Conservation (phyloP, 1,284 basidiomycete genomes). For the Vanrija humicola region DNA sequence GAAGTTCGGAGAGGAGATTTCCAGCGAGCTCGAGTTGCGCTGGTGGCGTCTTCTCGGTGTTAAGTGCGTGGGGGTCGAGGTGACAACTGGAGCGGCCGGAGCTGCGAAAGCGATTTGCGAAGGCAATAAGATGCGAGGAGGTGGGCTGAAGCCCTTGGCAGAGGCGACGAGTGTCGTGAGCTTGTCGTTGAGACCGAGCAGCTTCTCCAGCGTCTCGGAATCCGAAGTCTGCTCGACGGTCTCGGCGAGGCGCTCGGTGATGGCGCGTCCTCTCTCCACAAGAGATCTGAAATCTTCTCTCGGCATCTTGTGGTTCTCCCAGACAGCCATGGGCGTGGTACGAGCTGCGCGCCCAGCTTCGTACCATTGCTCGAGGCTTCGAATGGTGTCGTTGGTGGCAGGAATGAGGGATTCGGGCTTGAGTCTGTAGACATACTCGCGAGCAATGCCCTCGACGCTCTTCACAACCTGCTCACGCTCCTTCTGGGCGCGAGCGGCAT, state of each 20-base stretch:
- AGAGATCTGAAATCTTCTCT: slow-evolving; percentile 44
- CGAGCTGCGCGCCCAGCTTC: slow-evolving; percentile 18
- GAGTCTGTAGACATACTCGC: slow-evolving; percentile 44
- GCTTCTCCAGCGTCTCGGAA: slow-evolving; percentile 55
- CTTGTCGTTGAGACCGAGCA: slow-evolving; percentile 68
- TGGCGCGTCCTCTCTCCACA: slow-evolving; percentile 54
- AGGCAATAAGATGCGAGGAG: slow-evolving; percentile 37
- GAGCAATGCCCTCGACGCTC: slow-evolving; percentile 40
- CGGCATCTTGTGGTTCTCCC: slow-evolving; percentile 45
- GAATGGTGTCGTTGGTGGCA: slow-evolving; percentile 53
- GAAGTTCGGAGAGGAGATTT: slow-evolving; percentile 63
- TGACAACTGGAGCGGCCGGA: slow-evolving; percentile 14
- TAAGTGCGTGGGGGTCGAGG: slow-evolving; percentile 4
- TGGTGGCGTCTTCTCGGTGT: slow-evolving; percentile 30
- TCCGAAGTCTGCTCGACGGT: slow-evolving; percentile 49
- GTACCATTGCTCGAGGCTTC: slow-evolving; percentile 42
- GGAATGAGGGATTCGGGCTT: slow-evolving; percentile 58
- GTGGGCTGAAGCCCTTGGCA: slow-evolving; percentile 37
- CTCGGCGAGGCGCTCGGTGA: slow-evolving; percentile 59
- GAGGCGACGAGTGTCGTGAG: slow-evolving; percentile 54
- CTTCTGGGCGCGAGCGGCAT: slow-evolving; percentile 39
- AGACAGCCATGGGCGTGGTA: slow-evolving; percentile 23
- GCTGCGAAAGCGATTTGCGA: slow-evolving; percentile 30
- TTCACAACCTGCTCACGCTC: slow-evolving; percentile 34
- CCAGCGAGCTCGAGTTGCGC: slow-evolving; percentile 27